Percentiles rank a stretch among this genome's conserved stretches.
Evolutionary conservation across 164 flowering plant genomes (phyloP).

Genomic region (Vitis rotundifolia): DNA sequence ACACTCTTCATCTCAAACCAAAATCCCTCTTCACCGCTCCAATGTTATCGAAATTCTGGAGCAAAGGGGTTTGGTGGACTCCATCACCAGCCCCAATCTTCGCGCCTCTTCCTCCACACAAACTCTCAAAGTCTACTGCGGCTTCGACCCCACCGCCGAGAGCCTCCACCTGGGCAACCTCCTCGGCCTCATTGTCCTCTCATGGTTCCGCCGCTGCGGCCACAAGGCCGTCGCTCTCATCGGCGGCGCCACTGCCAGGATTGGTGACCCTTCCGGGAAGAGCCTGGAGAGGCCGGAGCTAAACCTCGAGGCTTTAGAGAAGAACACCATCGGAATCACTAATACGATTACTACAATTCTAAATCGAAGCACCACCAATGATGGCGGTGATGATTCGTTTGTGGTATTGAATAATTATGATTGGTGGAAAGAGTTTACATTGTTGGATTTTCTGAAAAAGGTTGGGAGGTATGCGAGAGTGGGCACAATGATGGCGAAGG

Average conservation of each 20-base stretch:
- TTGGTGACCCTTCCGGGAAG: conserved; percentile 91
- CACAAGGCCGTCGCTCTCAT: conserved; percentile 62
- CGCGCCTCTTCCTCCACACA: conserved; percentile 34
- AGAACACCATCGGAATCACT: conserved; percentile 49
- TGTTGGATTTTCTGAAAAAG: conserved; percentile 60
- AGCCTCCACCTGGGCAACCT: conserved; percentile 81
- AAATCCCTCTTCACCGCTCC: conserved; percentile 4
- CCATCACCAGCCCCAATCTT: conserved; percentile 61
- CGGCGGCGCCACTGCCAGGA: conserved; percentile 82
- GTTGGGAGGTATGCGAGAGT: conserved; percentile 72
- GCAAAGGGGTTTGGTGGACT: conserved; percentile 72
- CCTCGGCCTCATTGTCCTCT: conserved; percentile 72
- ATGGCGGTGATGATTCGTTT: conserved; percentile 11
- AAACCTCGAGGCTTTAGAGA: conserved; percentile 44
- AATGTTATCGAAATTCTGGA: conserved; percentile 67
- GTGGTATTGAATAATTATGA: conserved; percentile 66
- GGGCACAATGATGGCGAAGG: conserved; percentile 65
- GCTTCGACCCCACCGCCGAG: conserved; percentile 89
- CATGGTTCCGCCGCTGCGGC: conserved; percentile 80
- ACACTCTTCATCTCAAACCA: no score
- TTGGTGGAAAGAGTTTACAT: conserved; percentile 78
- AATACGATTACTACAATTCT: conserved; percentile 38
- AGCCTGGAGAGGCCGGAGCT: conserved; percentile 71
- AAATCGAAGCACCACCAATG: conserved; percentile 5
- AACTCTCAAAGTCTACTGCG: conserved; percentile 63